These are phyloP conservation scores for Marchantia polymorpha DNA, from an alignment of 225 moss, liverwort and hornwort species.

Conservation along the genomic window DNA sequence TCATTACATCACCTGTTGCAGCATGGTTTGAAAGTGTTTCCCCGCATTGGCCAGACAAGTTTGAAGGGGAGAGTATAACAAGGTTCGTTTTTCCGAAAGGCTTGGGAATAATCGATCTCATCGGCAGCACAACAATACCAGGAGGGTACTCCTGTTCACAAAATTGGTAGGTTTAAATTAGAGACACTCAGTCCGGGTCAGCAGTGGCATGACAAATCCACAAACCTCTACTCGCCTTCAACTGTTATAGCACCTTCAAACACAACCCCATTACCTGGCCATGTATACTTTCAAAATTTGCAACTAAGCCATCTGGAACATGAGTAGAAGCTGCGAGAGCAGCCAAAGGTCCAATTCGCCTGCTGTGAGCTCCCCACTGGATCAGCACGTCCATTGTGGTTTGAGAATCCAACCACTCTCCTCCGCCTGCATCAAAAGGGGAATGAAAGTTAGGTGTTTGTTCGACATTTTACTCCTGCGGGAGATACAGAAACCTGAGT, in stretches of 20 bases:
- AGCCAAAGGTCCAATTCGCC: slow-evolving; percentile 77
- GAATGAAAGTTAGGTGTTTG: not conserved
- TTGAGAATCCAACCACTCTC: slow-evolving; percentile 71
- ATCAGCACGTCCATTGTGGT: slow-evolving; percentile 70
- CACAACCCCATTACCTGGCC: slow-evolving; percentile 59
- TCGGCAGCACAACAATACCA: slow-evolving; percentile 75
- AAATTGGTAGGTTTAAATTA: slow-evolving; percentile 3
- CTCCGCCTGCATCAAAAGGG: slow-evolving; percentile 54
- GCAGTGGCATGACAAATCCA: not conserved
- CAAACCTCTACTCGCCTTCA: not conserved
- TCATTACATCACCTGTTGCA: slow-evolving; percentile 75
- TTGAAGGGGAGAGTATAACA: slow-evolving; percentile 82
- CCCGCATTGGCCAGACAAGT: slow-evolving; percentile 44
- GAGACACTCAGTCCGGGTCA: not conserved
- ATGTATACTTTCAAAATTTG: slow-evolving; percentile 59
- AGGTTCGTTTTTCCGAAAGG: slow-evolving; percentile 84
- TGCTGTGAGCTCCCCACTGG: slow-evolving; percentile 48
- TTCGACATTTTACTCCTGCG: not conserved
- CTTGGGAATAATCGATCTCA: slow-evolving; percentile 57
- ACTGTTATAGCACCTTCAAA: too few relatives aligned
- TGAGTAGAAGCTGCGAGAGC: slow-evolving; percentile 78
- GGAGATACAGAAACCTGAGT: too few relatives aligned
- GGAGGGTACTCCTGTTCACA: slow-evolving; percentile 84
- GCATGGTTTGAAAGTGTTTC: slow-evolving; percentile 42
- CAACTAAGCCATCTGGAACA: slow-evolving; percentile 68